These are phyloP conservation scores for Hypoxylon sp. DNA, from an alignment of 2,329 filamentous ascomycete species.

Conservation along the genomic window DNA sequence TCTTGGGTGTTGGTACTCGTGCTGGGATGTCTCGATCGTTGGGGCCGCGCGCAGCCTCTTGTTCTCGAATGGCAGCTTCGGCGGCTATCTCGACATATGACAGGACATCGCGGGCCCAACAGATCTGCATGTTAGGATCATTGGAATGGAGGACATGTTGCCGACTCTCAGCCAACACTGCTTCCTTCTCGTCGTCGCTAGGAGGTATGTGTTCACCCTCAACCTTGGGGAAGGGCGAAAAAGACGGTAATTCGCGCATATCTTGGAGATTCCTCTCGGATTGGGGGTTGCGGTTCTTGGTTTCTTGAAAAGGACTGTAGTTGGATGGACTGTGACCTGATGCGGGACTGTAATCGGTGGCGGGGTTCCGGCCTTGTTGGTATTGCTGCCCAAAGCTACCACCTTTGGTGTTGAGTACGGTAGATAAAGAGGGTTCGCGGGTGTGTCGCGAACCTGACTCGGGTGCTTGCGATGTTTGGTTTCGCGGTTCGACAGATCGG, in stretches of 20 bases:
- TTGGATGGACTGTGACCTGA: conserved; percentile 55
- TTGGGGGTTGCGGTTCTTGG: conserved; percentile 55
- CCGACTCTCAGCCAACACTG: conserved; percentile 87
- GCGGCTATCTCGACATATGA: conserved; percentile 88
- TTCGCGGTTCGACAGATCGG: conserved; percentile 62
- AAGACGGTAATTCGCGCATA: conserved; percentile 76
- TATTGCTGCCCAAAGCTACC: conserved; percentile 52
- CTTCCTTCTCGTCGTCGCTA: conserved; percentile 94
- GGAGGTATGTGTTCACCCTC: conserved; percentile 90
- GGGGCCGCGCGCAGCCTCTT: conserved; percentile 54
- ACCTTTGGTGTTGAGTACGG: conserved; percentile 53
- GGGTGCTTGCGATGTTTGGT: conserved; percentile 53
- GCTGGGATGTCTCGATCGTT: conserved; percentile 59
- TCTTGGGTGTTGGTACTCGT: conserved; percentile 83
- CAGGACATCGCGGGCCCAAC: conserved; percentile 94
- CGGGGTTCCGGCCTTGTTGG: conserved; percentile 51
- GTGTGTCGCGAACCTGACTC: conserved; percentile 54
- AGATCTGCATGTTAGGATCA: conserved; percentile 95
- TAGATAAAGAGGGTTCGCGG: conserved; percentile 63
- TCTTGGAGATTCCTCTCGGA: conserved; percentile 60
- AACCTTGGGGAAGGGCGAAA: conserved; percentile 92
- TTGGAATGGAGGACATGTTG: conserved; percentile 90
- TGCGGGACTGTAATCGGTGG: conserved; percentile 54
- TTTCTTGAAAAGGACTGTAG: conserved; percentile 62
- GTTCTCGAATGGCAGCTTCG: conserved; percentile 80